Evolutionary conservation across 495 filamentous ascomycete species (phyloP).

Genomic region (Bryoglossum gracile): DNA sequence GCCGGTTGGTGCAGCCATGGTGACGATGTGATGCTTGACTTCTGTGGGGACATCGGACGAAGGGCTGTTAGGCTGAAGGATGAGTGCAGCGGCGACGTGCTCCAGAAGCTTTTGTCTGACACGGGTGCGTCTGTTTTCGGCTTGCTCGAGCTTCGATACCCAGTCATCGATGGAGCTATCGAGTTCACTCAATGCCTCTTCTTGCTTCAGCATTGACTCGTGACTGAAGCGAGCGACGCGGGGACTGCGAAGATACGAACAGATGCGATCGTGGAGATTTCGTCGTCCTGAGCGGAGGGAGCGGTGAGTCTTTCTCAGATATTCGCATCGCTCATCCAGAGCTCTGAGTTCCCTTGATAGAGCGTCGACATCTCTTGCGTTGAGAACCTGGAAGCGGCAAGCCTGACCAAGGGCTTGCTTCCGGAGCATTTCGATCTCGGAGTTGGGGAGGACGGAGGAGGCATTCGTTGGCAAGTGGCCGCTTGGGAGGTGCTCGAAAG

Average conservation of each 20-base stretch:
- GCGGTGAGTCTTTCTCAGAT: slow-evolving; percentile 61
- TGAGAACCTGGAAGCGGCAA: slow-evolving; percentile 59
- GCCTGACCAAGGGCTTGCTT: slow-evolving; percentile 59
- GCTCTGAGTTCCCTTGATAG: slow-evolving; percentile 59
- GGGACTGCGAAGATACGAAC: slow-evolving; percentile 57
- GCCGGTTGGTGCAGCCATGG: slow-evolving; percentile 5
- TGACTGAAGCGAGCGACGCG: slow-evolving; percentile 56
- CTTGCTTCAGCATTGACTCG: slow-evolving; percentile 65
- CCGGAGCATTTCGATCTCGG: slow-evolving; percentile 47
- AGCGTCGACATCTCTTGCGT: slow-evolving; percentile 56
- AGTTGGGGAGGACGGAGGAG: slow-evolving; percentile 33
- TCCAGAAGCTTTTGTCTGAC: slow-evolving; percentile 72
- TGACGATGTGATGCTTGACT: neutral
- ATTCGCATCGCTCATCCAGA: slow-evolving; percentile 65
- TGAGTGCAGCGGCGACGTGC: slow-evolving; percentile 57
- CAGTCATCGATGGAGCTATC: slow-evolving; percentile 71
- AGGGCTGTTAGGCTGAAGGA: slow-evolving; percentile 15
- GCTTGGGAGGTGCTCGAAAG: slow-evolving; percentile 48
- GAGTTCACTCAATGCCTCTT: slow-evolving; percentile 63
- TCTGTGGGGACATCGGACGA: neutral
- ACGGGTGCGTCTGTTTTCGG: slow-evolving; percentile 62
- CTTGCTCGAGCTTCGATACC: slow-evolving; percentile 63
- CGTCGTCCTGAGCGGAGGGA: slow-evolving; percentile 59
- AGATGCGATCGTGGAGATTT: slow-evolving; percentile 61
- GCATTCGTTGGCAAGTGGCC: slow-evolving; percentile 51